phyloP scores from a whole-genome alignment of 2,329 filamentous ascomycete genomes.

The Penicillium sp. region DNA sequence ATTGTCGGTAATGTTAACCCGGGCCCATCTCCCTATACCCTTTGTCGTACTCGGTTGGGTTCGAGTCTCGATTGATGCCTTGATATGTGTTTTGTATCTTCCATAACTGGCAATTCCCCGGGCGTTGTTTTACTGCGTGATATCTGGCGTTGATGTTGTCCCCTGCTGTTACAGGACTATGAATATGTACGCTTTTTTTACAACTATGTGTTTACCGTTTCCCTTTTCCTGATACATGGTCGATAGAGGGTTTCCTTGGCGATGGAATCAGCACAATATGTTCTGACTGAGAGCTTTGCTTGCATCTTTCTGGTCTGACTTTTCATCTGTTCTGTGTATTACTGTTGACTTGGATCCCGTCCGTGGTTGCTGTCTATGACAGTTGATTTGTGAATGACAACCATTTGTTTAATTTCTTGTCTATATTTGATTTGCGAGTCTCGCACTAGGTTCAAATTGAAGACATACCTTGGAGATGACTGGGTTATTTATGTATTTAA shows the following conservation, averaged over 20 bases:
- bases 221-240: constrained; percentile 16
- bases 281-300: constrained; percentile 5
- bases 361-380: no score
- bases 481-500: no score
- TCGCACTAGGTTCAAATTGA: no score
- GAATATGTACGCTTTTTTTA: constrained; percentile 19
- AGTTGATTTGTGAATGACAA: no score
- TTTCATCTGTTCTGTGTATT: constrained; percentile 10
- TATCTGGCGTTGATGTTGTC: constrained; percentile 14
- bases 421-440: no score
- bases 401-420: background rate
- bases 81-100: constrained; percentile 13
- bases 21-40: constrained; percentile 33
- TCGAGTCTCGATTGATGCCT: constrained; percentile 11
- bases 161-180: constrained; percentile 17
- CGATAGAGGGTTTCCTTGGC: constrained; percentile 16
- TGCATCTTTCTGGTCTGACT: background rate
- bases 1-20: constrained; percentile 29
- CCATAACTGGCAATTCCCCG: constrained; percentile 8
- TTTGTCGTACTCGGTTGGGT: constrained; percentile 31
- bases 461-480: no score
- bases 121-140: constrained; percentile 13
- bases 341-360: constrained; percentile 1
- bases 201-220: no score
- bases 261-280: constrained; percentile 8